Evolutionary conservation across 331 rosid genomes (phyloP), one percentile per base, ranked within the genome.

Genomic region (Malus hybrid): DNA sequence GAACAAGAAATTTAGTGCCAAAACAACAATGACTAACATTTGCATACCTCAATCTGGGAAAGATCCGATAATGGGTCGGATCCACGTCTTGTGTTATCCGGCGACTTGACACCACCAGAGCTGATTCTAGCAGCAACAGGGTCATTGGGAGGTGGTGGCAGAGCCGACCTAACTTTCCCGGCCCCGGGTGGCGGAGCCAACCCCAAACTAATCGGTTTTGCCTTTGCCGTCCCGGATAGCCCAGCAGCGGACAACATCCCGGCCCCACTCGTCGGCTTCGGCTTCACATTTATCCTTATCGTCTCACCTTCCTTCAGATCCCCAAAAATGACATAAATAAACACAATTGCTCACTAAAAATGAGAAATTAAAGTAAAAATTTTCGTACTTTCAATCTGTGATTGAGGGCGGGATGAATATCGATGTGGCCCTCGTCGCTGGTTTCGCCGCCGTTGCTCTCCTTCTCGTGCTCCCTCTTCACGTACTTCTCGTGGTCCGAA

Each of bases 191-290:
- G 96, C 53, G 99, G 99, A 56, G 97, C 96, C 75, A 95, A 87
- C 70, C 91, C 79, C 77, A 92, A 74, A 24, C 68, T 19, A 33
- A 65, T 63, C 5, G 84, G 58, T 86, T 89, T 95, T 4, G 97
- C 93, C 83, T 95, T 95, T 20, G 73, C 89, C 42, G 89, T 39
- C 13, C 87, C 89, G 9, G 97, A 69, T 67, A 89, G 67, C 48
- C 97, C 98, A 50, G 98, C 97, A 15, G 99, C 88, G 4, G 99
- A 95, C 68, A 95, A 85, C 99, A 95, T 95, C 74, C 99, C 99
- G 33, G 96, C 74, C 82, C 99, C 99, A 55, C 93, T 30, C 53
- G 97, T 70, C 62, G 84, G 78, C 82, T 95, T 95, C 60, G 73
- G 91, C 85, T 95, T 95, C 84, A 95, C 99, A 80, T 87, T 95